A percentile compares a stretch with the other conserved stretches of the same genome.
phyloP scores from a whole-genome alignment of 2,329 filamentous ascomycete genomes.

The Stemphylium beticola region DNA sequence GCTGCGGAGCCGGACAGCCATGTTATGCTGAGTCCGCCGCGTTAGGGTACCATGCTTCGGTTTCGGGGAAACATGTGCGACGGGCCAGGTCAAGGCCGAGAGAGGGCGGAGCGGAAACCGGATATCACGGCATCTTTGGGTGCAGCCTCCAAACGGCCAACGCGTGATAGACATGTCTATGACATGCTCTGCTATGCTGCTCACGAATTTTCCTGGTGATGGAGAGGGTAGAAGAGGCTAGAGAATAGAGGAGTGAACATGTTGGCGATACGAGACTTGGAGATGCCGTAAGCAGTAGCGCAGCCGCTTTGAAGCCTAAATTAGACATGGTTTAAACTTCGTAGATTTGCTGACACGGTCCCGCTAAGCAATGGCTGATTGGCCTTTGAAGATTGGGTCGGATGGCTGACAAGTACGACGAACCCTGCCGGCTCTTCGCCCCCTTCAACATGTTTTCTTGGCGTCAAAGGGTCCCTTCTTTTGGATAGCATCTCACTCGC shows the following conservation, averaged over 20 bases:
- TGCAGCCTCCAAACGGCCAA: conserved; percentile 3
- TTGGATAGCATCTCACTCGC: conserved; percentile 4
- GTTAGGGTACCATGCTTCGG: background rate
- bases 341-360: conserved; percentile 7
- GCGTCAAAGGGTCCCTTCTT: conserved; percentile 14
- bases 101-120: conserved; percentile 4
- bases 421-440: conserved; percentile 11
- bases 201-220: too few species aligned
- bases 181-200: background rate
- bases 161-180: background rate
- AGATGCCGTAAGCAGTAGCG: conserved; percentile 10
- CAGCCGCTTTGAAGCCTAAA: conserved; percentile 11
- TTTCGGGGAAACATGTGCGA: conserved; percentile 1
- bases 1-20: background rate
- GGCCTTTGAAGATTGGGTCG: conserved; percentile 8
- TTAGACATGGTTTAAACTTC: conserved; percentile 1
- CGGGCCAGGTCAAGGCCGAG: conserved; percentile 5
- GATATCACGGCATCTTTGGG: conserved; percentile 9
- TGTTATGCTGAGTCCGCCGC: background rate
- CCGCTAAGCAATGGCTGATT: conserved; percentile 5
- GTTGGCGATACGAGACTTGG: background rate
- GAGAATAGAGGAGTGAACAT: background rate
- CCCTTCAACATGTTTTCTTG: conserved; percentile 13
- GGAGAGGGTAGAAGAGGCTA: background rate
- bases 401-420: conserved; percentile 2